Base-by-base conservation (phyloP, 108 stramenopile species). In the Nannochloropsis granulata region DNA sequence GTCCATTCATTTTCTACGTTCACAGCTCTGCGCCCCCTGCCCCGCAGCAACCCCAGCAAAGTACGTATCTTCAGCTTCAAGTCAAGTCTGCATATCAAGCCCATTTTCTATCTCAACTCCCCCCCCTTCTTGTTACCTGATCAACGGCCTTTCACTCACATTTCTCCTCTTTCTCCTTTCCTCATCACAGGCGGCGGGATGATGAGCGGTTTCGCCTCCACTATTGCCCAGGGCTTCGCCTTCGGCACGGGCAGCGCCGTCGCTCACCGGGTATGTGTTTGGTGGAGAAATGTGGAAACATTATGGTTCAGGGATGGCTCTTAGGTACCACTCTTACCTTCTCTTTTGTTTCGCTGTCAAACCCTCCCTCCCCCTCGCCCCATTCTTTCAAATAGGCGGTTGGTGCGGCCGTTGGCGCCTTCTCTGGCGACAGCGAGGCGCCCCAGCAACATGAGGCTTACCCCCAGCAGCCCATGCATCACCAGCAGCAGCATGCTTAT, bases 211-310 rank as follows among this genome's bases (percentile, higher is more conserved):
- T 95, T 97, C 86, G 96, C 94, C 46, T 94, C 94, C 71, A 96
- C 96, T 80, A 97, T 98, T 91, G 94, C 93, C 21, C 97, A 98
- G 90, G 97, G 97, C 78, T 96, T 97, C 94, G 96, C 96, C 19
- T 98, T 98, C 88, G 97, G 97, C 82, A 97, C 95, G 79, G 97
- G 97, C 79, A 93, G 93, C 9, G 96, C 96, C 79, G 94, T 98
- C 87, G 97, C 96, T 45, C 97, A 98, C 84, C 94, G 95, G 87
- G 84, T 25, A 78, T 79, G 56, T 79, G 14, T 23, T 13, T 16
- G 34, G 34, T 34, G 2, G 34, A 34, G 34, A 34, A 34, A 26
- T 24, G 43, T 8, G 34, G 14, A 16, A 43, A 8, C 7, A 82
- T 23, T 23, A 78, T 1, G 3, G 80, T 26, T 80, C 7, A 14